A percentile compares a stretch with the other conserved stretches of the same genome.
Evolutionary conservation across 148 eudicot species (phyloP).

Genomic region (Rhododendron kiyosumense): DNA sequence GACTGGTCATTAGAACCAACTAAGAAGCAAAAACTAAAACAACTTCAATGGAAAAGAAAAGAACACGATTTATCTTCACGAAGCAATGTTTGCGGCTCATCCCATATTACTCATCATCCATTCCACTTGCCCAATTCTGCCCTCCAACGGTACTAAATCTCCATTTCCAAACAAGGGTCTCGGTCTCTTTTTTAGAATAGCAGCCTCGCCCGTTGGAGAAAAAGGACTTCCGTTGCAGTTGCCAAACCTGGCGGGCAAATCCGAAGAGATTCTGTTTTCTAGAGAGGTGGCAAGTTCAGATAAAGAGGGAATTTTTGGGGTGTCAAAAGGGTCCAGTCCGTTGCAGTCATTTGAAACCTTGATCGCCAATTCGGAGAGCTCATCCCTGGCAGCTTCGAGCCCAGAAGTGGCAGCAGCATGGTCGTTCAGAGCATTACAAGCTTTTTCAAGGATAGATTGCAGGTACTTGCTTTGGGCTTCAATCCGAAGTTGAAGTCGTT

Average conservation of each 20-base stretch:
- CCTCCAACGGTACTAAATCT: not conserved
- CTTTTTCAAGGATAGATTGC: slow-evolving; percentile 72
- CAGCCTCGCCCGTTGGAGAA: slow-evolving; percentile 31
- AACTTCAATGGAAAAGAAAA: not conserved
- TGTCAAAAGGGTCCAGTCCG: slow-evolving; percentile 23
- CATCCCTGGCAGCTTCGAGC: slow-evolving; percentile 56
- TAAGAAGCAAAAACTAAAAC: not conserved
- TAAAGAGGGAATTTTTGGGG: slow-evolving; percentile 28
- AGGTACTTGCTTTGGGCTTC: slow-evolving; percentile 77
- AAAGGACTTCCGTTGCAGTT: slow-evolving; percentile 41
- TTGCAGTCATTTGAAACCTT: slow-evolving; percentile 37
- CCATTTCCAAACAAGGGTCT: slow-evolving; percentile 40
- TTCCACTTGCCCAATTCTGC: slow-evolving; percentile 21
- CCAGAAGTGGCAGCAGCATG: slow-evolving; percentile 43
- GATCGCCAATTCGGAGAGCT: slow-evolving; percentile 56
- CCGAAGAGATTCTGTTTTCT: slow-evolving; percentile 17
- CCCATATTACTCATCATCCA: slow-evolving; percentile 5
- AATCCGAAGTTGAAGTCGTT: slow-evolving; percentile 58
- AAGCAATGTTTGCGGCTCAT: not conserved
- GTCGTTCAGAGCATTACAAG: slow-evolving; percentile 56
- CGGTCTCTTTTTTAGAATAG: slow-evolving; percentile 48
- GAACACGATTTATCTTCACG: not conserved
- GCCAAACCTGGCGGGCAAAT: slow-evolving; percentile 36
- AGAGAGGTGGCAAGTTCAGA: slow-evolving; percentile 12
- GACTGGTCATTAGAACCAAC: slow-evolving; percentile 1